A percentile compares a stretch with the other conserved stretches of the same genome.
phyloP scores from a whole-genome alignment of 108 stramenopile genomes.

The Nitzschia palea region DNA sequence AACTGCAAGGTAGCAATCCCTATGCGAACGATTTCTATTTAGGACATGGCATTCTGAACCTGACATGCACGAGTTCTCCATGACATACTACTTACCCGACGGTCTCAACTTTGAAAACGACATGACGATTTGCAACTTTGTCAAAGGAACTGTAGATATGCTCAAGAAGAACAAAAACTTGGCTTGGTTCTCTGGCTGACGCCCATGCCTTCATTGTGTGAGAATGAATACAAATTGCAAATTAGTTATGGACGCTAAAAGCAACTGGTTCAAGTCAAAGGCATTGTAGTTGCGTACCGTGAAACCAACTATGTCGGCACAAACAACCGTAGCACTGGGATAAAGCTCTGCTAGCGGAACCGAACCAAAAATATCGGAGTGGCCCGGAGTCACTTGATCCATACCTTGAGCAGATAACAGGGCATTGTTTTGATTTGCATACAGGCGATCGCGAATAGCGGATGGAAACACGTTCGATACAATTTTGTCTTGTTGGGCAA shows the following conservation, averaged over 20 bases:
- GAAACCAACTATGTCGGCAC: constrained; percentile 29
- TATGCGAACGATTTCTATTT: too few species aligned
- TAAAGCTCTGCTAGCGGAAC: constrained; percentile 18
- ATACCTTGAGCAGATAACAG: not conserved
- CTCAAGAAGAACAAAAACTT: constrained; percentile 5
- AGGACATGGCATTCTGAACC: too few species aligned
- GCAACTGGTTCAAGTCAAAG: too few species aligned
- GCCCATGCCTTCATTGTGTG: too few species aligned
- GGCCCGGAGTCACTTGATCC: too few species aligned
- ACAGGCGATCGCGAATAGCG: constrained; percentile 15
- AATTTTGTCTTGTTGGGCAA: not conserved
- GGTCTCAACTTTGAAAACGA: constrained; percentile 16
- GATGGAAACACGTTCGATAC: constrained; percentile 15
- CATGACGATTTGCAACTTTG: not conserved
- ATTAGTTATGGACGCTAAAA: too few species aligned
- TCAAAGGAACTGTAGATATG: not conserved
- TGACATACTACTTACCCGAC: too few species aligned
- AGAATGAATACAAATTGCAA: too few species aligned
- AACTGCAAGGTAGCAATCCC: constrained; percentile 5
- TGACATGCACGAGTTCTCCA: too few species aligned
- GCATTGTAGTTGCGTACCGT: too few species aligned
- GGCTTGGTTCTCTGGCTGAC: constrained; percentile 7
- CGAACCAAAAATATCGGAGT: not conserved
- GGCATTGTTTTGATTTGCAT: not conserved
- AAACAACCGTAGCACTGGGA: constrained; percentile 10